phyloP scores from a whole-genome alignment of 116 monocot genomes.

The Dioscorea cayenensis region DNA sequence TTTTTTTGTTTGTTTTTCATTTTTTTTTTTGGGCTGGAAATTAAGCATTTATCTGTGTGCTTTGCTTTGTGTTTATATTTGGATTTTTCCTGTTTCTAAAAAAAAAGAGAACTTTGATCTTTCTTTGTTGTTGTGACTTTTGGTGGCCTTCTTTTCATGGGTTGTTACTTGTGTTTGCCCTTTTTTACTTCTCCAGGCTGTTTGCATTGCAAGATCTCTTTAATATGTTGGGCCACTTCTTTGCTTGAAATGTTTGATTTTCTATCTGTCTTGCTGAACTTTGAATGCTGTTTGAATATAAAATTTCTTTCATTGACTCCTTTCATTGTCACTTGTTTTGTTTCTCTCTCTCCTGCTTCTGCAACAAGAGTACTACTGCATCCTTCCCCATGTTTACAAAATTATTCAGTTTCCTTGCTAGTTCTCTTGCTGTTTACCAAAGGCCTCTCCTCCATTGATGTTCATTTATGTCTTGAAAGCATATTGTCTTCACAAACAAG shows the following conservation, averaged over 20 bases:
- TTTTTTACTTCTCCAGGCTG: neutral
- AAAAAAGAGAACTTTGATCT: neutral
- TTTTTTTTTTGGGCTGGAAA: too few relatives aligned
- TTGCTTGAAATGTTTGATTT: slow-evolving; percentile 1
- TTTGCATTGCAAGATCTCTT: neutral
- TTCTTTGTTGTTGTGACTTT: neutral
- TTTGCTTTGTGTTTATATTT: neutral
- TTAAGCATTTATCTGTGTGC: too few relatives aligned
- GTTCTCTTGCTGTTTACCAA: neutral
- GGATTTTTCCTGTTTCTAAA: neutral
- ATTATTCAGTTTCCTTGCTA: neutral
- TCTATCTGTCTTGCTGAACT: neutral
- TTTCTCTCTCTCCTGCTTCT: neutral
- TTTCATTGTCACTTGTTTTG: neutral
- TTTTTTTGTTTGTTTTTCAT: too few relatives aligned
- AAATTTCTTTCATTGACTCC: neutral
- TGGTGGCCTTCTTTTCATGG: neutral
- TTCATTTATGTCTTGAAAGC: neutral
- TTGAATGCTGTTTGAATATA: neutral
- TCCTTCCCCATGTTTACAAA: neutral
- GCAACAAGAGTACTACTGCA: slow-evolving; percentile 2
- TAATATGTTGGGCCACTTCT: neutral
- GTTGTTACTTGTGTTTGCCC: neutral
- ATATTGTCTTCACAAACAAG: neutral
- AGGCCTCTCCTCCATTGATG: neutral